Conservation (phyloP, 805 yeast species). For the Lipomyces anomalus region DNA sequence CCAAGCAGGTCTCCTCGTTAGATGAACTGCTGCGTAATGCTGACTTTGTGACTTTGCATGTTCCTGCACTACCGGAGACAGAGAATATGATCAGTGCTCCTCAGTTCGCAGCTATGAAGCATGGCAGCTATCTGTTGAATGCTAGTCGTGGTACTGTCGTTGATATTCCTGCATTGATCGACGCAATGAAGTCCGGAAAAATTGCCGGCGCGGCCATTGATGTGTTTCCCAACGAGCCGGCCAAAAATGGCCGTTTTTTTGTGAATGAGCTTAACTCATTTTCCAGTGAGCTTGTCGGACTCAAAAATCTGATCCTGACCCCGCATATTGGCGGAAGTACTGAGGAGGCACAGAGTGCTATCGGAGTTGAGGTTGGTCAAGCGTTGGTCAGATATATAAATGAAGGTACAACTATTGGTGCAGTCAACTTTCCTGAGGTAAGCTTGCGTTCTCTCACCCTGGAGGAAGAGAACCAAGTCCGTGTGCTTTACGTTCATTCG, state of each 20-base stretch:
- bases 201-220: slow-evolving; percentile 96
- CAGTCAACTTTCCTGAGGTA: slow-evolving; percentile 99
- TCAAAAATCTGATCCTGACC: slow-evolving; percentile 84
- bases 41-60: slow-evolving; percentile 90
- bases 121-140: slow-evolving; percentile 88
- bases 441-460: slow-evolving; percentile 78
- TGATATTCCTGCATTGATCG: slow-evolving; percentile 88
- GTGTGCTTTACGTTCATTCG: slow-evolving; percentile 93
- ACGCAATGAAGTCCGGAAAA: slow-evolving; percentile 87
- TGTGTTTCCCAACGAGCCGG: slow-evolving; percentile 95
- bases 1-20: slow-evolving; percentile 82
- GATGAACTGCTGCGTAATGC: slow-evolving; percentile 73
- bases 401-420: slow-evolving; percentile 91
- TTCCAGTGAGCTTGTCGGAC: slow-evolving; percentile 72
- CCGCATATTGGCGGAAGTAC: slow-evolving; percentile 99
- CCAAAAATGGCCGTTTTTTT: slow-evolving; percentile 86
- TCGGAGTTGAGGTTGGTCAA: slow-evolving; percentile 90
- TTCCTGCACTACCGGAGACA: slow-evolving; percentile 91
- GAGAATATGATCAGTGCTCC: slow-evolving; percentile 81
- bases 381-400: slow-evolving; percentile 86
- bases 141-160: slow-evolving; percentile 98
- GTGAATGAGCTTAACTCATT: slow-evolving; percentile 68
- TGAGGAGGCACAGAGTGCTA: slow-evolving; percentile 97
- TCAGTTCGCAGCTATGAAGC: slow-evolving; percentile 93
- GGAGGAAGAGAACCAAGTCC: slow-evolving; percentile 76